These are phyloP conservation scores for Lenzites betulinus DNA, from an alignment of 768 basidiomycete species.

Conservation along the genomic window DNA sequence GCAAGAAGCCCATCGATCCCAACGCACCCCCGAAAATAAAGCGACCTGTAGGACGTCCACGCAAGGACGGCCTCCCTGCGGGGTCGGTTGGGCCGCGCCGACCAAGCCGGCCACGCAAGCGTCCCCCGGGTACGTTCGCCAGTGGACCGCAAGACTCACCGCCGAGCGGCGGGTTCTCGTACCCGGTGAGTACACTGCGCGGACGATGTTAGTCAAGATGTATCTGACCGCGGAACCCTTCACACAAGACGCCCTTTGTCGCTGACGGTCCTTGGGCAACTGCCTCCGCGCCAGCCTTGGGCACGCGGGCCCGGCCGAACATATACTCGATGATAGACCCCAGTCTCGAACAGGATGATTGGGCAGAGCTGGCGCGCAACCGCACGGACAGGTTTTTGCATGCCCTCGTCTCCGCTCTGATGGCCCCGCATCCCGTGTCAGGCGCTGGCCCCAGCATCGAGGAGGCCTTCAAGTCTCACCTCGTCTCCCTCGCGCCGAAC, in stretches of 20 bases:
- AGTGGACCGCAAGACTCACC: conserved; percentile 15
- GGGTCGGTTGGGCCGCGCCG: conserved; percentile 61
- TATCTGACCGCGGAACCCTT: neutral
- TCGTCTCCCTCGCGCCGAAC: conserved; percentile 60
- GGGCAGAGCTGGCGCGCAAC: conserved; percentile 59
- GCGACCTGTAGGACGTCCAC: conserved; percentile 77
- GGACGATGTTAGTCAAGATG: neutral
- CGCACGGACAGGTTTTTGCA: conserved; percentile 61
- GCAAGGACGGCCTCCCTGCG: conserved; percentile 81
- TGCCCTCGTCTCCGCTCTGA: conserved; percentile 56
- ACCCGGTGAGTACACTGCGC: conserved; percentile 18
- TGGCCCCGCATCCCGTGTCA: conserved; percentile 64
- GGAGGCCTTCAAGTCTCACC: conserved; percentile 78
- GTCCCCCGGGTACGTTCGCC: conserved; percentile 37
- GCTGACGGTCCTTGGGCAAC: conserved; percentile 18
- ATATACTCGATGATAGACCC: conserved; percentile 50
- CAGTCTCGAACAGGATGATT: conserved; percentile 58
- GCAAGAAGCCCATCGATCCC: conserved; percentile 57
- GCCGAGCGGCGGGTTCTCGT: conserved; percentile 8
- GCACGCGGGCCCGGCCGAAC: conserved; percentile 13
- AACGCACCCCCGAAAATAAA: conserved; percentile 57
- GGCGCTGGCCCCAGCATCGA: conserved; percentile 64
- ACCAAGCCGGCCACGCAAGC: conserved; percentile 42
- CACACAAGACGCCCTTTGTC: conserved; percentile 8
- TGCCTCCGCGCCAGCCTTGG: conserved; percentile 29